Evolutionary conservation across 1,139 yeast genomes (phyloP), one percentile per base, ranked within the genome.

Genomic region (Kodamaea derodonti): DNA sequence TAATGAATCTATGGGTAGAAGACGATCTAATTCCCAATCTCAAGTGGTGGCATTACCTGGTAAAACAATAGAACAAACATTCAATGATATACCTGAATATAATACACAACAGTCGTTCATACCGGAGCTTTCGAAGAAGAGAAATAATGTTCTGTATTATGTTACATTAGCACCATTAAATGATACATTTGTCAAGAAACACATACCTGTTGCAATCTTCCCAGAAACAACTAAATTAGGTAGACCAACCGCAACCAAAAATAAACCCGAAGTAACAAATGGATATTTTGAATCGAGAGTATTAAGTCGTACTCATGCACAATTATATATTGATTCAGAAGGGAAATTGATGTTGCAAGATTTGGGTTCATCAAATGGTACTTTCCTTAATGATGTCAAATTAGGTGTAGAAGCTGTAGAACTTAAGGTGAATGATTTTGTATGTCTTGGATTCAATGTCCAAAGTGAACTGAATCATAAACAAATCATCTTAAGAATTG

Each of bases 211-310:
- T 6, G 97, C 97, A 1, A 72, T 75, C 40, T 73, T 69, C 41
- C 98, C 99, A 0, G 90, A 86, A 16, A 81, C 88, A 2, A 63
- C 92, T 36, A 86, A 86, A 51, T 68, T 92, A 17, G 98, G 99
- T 1, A 73, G 99, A 36, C 98, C 85, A 6, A 75, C 82, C 30
- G 87, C 84, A 38, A 76, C 84, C 13, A 83, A 78, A 47, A 77
- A 84, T 34, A 74, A 75, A 43, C 90, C 95, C 9, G 78, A 81
- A 37, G 75, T 83, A 6, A 81, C 84, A 27, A 94, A 94, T 56
- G 98, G 98, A 0, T 90, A 77, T 56, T 92, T 92, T 53, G 98
- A 92, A 56, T 87, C 97, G 7, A 69, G 98, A 26, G 98, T 94
- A 11, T 71, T 92, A 34, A 83, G 95, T 30, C 69, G 99, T 45